A percentile compares a stretch with the other conserved stretches of the same genome.
phyloP scores from a whole-genome alignment of 495 filamentous ascomycete genomes.

The Astrocystis sublimbata region DNA sequence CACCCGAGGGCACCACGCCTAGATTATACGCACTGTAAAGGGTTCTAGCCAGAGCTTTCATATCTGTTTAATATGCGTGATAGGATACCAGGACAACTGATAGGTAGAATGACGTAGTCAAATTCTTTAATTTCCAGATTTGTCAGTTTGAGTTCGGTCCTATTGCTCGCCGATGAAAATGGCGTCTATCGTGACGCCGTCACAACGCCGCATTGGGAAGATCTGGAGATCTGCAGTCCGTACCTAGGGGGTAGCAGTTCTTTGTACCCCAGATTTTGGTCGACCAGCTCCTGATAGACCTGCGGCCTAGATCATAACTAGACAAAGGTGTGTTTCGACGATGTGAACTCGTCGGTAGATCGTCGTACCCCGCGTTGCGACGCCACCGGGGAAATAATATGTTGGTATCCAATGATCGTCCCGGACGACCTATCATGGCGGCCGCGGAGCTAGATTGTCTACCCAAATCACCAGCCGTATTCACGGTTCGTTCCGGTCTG shows the following conservation, averaged over 20 bases:
- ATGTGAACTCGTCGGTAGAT: background rate
- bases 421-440: background rate
- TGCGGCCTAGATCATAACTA: background rate
- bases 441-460: background rate
- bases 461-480: background rate
- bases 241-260: background rate
- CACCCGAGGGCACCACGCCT: slow-evolving; percentile 24
- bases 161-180: background rate
- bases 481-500: background rate
- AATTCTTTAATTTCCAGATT: background rate
- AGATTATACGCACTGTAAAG: slow-evolving; percentile 30
- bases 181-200: background rate
- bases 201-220: background rate
- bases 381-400: background rate
- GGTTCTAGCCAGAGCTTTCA: background rate
- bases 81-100: background rate
- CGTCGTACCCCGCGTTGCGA: slow-evolving; percentile 1
- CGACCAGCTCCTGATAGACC: background rate
- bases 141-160: background rate
- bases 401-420: background rate
- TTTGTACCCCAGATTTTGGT: background rate
- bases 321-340: background rate
- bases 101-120: background rate
- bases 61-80: background rate
- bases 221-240: background rate